Evolutionary conservation across 371 early-diverging fungal species (phyloP).

Genomic region (Apophysomyces variabilis): DNA sequence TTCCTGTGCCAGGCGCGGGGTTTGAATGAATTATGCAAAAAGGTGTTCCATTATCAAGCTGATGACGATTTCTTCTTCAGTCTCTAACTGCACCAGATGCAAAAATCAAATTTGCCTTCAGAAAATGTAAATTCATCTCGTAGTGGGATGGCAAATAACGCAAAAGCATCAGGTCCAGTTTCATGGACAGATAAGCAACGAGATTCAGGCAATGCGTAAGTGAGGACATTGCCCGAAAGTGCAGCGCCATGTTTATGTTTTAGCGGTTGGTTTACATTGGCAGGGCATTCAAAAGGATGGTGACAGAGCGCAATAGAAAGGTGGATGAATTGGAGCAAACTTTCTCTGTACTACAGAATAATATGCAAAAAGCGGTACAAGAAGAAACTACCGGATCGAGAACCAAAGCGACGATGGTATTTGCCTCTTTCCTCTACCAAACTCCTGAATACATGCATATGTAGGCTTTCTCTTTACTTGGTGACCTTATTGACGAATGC

Average conservation of each 20-base stretch:
- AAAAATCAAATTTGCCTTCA: background rate
- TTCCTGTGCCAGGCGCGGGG: background rate
- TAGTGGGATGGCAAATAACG: background rate
- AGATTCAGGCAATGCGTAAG: constrained; percentile 24
- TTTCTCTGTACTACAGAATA: constrained; percentile 37
- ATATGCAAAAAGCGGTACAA: constrained; percentile 9
- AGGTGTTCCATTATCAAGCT: background rate
- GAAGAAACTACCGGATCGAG: constrained; percentile 5
- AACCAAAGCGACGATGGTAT: constrained; percentile 36
- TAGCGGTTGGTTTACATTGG: background rate
- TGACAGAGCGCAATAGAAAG: constrained; percentile 44
- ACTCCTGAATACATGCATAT: background rate
- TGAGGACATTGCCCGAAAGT: background rate
- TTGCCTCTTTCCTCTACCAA: background rate
- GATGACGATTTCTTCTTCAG: constrained; percentile 1
- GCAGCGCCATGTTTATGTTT: background rate
- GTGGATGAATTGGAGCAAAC: constrained; percentile 46
- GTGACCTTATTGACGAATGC: constrained; percentile 69
- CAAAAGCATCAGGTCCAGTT: background rate
- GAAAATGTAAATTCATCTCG: background rate
- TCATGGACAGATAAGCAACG: constrained; percentile 21
- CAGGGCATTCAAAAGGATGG: constrained; percentile 39
- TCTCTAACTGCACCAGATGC: background rate
- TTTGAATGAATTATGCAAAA: constrained; percentile 5
- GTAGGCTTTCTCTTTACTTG: constrained; percentile 48